phyloP scores from a whole-genome alignment of 441 rosid species.

The Populus hybrid region DNA sequence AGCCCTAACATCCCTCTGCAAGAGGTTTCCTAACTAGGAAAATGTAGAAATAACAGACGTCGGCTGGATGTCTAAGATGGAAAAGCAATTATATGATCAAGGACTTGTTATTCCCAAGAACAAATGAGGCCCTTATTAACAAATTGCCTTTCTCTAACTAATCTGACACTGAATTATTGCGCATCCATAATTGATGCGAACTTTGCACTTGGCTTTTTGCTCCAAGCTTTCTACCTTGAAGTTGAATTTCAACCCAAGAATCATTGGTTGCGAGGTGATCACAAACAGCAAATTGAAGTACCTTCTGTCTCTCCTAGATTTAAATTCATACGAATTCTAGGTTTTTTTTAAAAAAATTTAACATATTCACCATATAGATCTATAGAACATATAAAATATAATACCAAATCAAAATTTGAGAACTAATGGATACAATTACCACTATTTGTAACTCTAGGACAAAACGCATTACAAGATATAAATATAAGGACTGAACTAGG shows the following conservation, averaged over 20 bases:
- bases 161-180: slow-evolving; percentile 73
- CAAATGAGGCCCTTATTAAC: no score
- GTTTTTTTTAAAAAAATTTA: no score
- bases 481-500: no score
- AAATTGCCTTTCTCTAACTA: slow-evolving; percentile 45
- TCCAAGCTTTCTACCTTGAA: slow-evolving; percentile 57
- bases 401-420: no score
- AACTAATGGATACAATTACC: no score
- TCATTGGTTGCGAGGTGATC: slow-evolving; percentile 57
- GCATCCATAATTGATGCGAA: slow-evolving; percentile 71
- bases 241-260: slow-evolving; percentile 64
- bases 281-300: no score
- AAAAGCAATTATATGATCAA: slow-evolving; percentile 76
- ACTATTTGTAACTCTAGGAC: no score
- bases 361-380: no score
- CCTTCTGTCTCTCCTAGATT: no score
- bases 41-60: slow-evolving; percentile 67
- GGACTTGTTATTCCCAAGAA: slow-evolving; percentile 55
- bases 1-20: slow-evolving; percentile 60
- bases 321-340: no score
- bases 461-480: no score
- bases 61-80: slow-evolving; percentile 89
- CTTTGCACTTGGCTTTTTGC: slow-evolving; percentile 55
- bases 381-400: no score
- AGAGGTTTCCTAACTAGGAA: slow-evolving; percentile 63